phyloP scores from a whole-genome alignment of 1,284 basidiomycete genomes.

The Trichosporon sp. region DNA sequence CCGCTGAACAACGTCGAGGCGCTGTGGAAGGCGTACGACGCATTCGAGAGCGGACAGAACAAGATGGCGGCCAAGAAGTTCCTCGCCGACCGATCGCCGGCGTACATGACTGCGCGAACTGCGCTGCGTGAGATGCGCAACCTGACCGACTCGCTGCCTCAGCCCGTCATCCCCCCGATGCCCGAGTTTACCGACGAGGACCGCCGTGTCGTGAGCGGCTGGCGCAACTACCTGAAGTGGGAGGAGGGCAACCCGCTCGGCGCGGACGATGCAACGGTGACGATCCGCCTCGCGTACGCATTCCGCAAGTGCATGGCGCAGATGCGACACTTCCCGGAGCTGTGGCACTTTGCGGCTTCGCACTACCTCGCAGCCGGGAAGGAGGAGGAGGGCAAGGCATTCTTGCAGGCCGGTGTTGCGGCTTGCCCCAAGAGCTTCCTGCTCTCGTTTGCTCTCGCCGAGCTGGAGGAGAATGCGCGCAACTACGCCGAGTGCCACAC shows the following conservation, averaged over 20 bases:
- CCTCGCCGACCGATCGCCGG: conserved; percentile 72
- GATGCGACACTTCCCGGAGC: conserved; percentile 91
- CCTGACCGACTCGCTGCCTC: conserved; percentile 61
- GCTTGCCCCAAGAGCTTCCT: conserved; percentile 85
- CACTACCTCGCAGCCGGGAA: conserved; percentile 72
- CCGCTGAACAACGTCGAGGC: conserved; percentile 89
- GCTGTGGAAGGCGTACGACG: conserved; percentile 91
- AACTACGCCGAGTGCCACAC: conserved; percentile 63
- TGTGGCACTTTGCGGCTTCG: conserved; percentile 89
- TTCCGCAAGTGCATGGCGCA: conserved; percentile 74
- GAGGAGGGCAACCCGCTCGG: conserved; percentile 90
- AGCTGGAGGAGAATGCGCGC: conserved; percentile 65
- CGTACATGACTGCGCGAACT: conserved; percentile 88
- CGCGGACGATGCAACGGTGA: conserved; percentile 64
- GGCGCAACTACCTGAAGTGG: conserved; percentile 92
- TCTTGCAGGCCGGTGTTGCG: conserved; percentile 77
- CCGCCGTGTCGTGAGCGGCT: conserved; percentile 67
- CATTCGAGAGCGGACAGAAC: conserved; percentile 86
- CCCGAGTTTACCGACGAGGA: conserved; percentile 72
- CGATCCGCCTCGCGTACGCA: conserved; percentile 69
- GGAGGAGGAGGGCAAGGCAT: conserved; percentile 71
- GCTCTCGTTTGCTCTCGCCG: conserved; percentile 82
- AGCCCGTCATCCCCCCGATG: conserved; percentile 59
- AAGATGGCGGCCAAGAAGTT: conserved; percentile 91
- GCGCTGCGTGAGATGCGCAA: conserved; percentile 72